These are phyloP conservation scores for Neocucurbitaria cava DNA, from an alignment of 2,329 filamentous ascomycete species.

Conservation along the genomic window DNA sequence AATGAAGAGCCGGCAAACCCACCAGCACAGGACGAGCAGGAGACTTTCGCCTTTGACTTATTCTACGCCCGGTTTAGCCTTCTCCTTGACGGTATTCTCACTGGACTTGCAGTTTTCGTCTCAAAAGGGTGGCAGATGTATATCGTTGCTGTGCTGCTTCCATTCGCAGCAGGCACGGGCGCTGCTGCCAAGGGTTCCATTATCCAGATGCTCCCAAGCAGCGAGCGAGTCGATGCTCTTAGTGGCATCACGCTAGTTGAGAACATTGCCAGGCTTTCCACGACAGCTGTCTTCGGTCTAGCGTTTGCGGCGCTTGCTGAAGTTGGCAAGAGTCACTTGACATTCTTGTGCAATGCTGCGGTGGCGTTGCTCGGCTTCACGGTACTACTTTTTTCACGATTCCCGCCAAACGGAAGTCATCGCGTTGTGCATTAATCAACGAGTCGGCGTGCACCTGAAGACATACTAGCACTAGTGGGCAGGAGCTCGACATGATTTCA, in stretches of 20 bases:
- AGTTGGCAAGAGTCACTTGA: constrained; percentile 65
- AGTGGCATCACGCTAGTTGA: constrained; percentile 74
- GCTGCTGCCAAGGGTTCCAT: constrained; percentile 77
- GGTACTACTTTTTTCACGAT: constrained; percentile 54
- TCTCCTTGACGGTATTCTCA: constrained; percentile 69
- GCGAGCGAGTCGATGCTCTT: constrained; percentile 69
- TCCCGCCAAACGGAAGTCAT: constrained; percentile 53
- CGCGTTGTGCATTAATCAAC: not conserved
- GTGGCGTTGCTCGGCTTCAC: constrained; percentile 61
- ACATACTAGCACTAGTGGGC: too few relatives aligned
- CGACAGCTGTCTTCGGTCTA: constrained; percentile 69
- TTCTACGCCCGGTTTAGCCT: constrained; percentile 72
- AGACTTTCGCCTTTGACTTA: constrained; percentile 68
- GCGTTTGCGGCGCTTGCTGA: constrained; percentile 70
- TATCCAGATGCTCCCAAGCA: constrained; percentile 70
- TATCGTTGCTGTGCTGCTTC: constrained; percentile 68
- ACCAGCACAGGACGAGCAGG: constrained; percentile 48
- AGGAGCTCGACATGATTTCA: too few relatives aligned
- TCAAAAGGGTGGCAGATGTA: constrained; percentile 73
- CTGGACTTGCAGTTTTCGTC: constrained; percentile 68
- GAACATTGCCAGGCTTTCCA: constrained; percentile 69
- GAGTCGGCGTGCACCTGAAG: too few relatives aligned
- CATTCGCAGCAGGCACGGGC: constrained; percentile 72
- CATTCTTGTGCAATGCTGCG: constrained; percentile 71
- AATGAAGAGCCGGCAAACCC: constrained; percentile 57